Percentiles rank a stretch among this genome's conserved stretches.
phyloP scores from a whole-genome alignment of 78 protist genomes.

The Dictyostelium firmibasis region DNA sequence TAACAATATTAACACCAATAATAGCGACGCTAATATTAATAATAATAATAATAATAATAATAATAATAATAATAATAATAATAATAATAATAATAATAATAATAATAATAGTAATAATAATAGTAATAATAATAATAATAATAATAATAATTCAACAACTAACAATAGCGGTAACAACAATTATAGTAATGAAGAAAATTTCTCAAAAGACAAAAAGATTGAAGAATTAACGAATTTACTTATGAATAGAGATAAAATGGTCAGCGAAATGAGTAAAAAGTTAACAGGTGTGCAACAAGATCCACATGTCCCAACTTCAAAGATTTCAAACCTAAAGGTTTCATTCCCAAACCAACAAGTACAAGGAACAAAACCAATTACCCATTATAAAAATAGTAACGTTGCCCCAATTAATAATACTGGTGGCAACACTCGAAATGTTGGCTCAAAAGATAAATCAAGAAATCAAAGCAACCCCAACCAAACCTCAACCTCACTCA shows the following conservation, averaged over 20 bases:
- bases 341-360: background rate
- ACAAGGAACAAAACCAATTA: background rate
- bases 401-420: background rate
- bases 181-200: background rate
- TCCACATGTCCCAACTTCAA: background rate
- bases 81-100: background rate
- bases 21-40: background rate
- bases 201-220: background rate
- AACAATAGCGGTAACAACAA: background rate
- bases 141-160: background rate
- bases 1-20: background rate
- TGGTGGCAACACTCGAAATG: background rate
- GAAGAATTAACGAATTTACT: background rate
- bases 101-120: background rate
- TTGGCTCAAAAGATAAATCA: slow-evolving; percentile 28
- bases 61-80: background rate
- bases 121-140: background rate
- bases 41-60: background rate
- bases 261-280: background rate
- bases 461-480: background rate
- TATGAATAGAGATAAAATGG: background rate
- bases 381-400: background rate
- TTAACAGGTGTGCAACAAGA: background rate
- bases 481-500: background rate
- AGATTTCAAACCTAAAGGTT: background rate